Evolutionary conservation across 331 rosid species (phyloP).

Genomic region (Erythrophleum ivorense): DNA sequence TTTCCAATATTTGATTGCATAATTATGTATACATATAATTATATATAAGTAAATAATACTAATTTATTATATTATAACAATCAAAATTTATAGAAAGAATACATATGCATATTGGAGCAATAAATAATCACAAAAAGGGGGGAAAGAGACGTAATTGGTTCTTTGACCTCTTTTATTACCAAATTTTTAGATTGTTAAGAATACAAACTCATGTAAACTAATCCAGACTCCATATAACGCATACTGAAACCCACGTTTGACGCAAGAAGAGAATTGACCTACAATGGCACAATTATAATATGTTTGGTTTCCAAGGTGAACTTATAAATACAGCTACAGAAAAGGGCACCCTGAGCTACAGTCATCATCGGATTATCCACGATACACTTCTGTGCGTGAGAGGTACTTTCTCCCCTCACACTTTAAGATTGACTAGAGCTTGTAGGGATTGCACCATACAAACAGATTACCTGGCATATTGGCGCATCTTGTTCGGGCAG

Average conservation of each 20-base stretch:
- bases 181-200: background rate
- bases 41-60: too few species aligned
- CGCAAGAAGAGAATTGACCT: too few species aligned
- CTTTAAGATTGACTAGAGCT: conserved; percentile 3
- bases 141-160: background rate
- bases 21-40: too few species aligned
- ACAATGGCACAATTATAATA: too few species aligned
- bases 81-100: background rate
- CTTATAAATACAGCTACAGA: background rate
- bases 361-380: background rate
- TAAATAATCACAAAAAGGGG: too few species aligned
- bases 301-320: too few species aligned
- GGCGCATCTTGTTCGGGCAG: background rate
- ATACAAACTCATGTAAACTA: background rate
- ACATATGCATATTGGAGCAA: background rate
- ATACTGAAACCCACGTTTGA: too few species aligned
- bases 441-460: conserved; percentile 2
- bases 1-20: too few species aligned
- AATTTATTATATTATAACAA: too few species aligned
- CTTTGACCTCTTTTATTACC: background rate
- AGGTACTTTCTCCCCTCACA: background rate
- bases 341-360: background rate
- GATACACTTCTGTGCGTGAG: background rate
- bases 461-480: background rate
- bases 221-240: background rate